phyloP scores from a whole-genome alignment of 129 eudicot species.

The Pulicaria dysenterica region DNA sequence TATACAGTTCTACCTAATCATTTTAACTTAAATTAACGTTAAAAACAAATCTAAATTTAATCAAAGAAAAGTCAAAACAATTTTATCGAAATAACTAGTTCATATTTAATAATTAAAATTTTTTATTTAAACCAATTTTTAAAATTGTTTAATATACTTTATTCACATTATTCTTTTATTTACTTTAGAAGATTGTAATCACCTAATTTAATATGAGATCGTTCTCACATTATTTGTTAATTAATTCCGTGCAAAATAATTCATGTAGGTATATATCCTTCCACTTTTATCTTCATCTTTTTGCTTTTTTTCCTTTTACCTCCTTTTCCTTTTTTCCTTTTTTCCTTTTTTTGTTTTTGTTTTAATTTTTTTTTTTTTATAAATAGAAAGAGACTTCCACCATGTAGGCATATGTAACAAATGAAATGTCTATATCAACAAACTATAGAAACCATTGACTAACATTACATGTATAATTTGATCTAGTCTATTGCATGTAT shows the following conservation, averaged over 20 bases:
- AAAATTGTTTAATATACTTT: no score
- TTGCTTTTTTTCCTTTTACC: background rate
- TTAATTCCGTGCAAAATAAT: background rate
- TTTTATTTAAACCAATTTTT: no score
- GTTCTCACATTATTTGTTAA: background rate
- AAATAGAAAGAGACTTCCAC: constrained; percentile 14
- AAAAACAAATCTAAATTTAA: no score
- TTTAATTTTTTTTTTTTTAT: background rate
- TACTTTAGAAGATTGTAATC: no score
- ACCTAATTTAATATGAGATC: background rate
- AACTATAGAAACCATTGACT: constrained; percentile 5
- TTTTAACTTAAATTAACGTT: no score
- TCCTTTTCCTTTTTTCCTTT: background rate
- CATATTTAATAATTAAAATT: no score
- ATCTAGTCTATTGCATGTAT: background rate
- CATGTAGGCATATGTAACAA: background rate
- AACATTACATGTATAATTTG: background rate
- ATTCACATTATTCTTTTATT: no score
- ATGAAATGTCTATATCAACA: constrained; percentile 1
- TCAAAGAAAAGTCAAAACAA: no score
- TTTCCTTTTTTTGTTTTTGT: background rate
- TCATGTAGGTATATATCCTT: background rate
- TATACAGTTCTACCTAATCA: no score
- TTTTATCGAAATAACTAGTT: no score
- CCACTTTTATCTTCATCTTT: background rate